Base-by-base conservation (phyloP, 768 basidiomycete species). In the Thelephora ganbajun region DNA sequence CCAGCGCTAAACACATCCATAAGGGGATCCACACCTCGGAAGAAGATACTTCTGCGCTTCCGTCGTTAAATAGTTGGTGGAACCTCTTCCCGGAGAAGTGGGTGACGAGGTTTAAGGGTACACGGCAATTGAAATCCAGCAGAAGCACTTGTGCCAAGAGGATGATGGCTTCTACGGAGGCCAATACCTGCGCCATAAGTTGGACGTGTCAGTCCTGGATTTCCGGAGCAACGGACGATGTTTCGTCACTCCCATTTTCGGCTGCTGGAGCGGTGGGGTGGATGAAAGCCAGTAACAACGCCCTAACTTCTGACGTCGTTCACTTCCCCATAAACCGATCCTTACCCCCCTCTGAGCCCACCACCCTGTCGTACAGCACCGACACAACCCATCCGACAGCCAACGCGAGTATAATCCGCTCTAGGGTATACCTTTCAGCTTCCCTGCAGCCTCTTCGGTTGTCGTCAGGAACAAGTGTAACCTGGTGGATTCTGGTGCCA, bases 281-380 rank as follows among this genome's bases (percentile, higher is more conserved):
- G 50, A 43, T 48, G 59, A 78, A 77, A 30, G 76, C 66, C 0
- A 73, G 65, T 37, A 88, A 67, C 56, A 85, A 69, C 23, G 73
- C 75, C 2, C 57, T 66, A 3, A 74, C 80, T 58, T 90, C 86
- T 5, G 61, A 63, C 51, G 61, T 67, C 0, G 78, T 80, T 86
- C 86, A 90, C 20, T 73, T 67, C 57, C 84, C 84, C 52, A 69
- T 70, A 50, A 79, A 73, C 35, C 76, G 71, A n/a, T 76, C 79
- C 55, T 70, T 76, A 51, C 65, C 75, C 14, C 61, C 57, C 0
- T 64, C 63, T 35, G 53, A 68, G 54, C 76, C 79, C 44, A 67
- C 52, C 20, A 76, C 73, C 14, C 82, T 73, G 6, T 52, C 51
- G 48, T 77, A 68, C 39, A 83, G 61, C 0, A 63, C 70, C 20